These are phyloP conservation scores for Boletus rubroflammeus DNA, from an alignment of 768 basidiomycete genomes.

Conservation along the genomic window DNA sequence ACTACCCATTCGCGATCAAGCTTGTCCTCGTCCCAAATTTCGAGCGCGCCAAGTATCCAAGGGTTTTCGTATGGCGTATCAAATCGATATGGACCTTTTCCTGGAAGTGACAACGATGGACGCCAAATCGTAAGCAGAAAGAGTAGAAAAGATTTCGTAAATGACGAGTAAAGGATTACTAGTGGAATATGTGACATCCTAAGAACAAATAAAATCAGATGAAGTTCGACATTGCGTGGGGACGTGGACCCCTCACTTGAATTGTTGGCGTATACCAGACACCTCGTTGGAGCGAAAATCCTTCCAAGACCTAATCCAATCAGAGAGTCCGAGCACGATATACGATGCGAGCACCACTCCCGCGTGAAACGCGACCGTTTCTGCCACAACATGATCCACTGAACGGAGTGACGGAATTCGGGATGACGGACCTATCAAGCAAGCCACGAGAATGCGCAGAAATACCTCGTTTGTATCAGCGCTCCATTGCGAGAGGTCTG, in stretches of 20 bases:
- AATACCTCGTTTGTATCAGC: constrained; percentile 48
- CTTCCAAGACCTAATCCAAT: constrained; percentile 32
- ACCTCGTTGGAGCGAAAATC: constrained; percentile 12
- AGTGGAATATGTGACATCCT: constrained; percentile 75
- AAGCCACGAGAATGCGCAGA: constrained; percentile 59
- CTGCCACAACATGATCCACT: constrained; percentile 34
- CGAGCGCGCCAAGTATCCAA: constrained; percentile 40
- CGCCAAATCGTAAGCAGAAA: constrained; percentile 80
- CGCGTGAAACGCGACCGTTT: constrained; percentile 71
- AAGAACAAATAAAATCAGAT: neutral
- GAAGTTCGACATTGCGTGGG: no score
- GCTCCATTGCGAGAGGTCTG: constrained; percentile 48
- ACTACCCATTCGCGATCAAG: constrained; percentile 83
- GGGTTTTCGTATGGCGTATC: constrained; percentile 32
- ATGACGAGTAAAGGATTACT: constrained; percentile 77
- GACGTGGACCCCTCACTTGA: constrained; percentile 40
- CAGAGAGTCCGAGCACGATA: constrained; percentile 43
- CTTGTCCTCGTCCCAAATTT: constrained; percentile 65
- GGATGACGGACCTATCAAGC: constrained; percentile 49
- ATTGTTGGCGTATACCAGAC: constrained; percentile 60
- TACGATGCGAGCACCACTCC: constrained; percentile 61
- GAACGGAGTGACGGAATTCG: neutral
- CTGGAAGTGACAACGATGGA: constrained; percentile 35
- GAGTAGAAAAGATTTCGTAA: constrained; percentile 82
- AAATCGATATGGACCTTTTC: constrained; percentile 18